Evolutionary conservation across 2,329 filamentous ascomycete genomes (phyloP).

Genomic region (Colletotrichum echinochloae): DNA sequence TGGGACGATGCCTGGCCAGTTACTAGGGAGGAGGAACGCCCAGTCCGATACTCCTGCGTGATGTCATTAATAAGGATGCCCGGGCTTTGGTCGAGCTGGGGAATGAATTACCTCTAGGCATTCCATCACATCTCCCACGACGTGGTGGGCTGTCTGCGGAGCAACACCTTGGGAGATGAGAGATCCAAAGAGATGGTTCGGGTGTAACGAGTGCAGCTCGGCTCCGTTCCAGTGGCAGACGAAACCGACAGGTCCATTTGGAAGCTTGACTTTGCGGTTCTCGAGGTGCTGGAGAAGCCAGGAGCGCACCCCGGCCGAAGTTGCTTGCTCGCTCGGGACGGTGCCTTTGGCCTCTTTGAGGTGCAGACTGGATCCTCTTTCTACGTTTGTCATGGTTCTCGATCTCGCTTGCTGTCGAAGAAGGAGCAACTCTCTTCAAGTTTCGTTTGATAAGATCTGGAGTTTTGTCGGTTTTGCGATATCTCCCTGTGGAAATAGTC

Average conservation of each 20-base stretch:
- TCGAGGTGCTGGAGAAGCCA: slow-evolving; percentile 21
- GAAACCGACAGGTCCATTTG: slow-evolving; percentile 11
- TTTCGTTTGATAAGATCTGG: neutral
- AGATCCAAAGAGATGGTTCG: slow-evolving; percentile 20
- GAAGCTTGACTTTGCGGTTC: slow-evolving; percentile 14
- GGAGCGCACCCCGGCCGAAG: slow-evolving; percentile 5
- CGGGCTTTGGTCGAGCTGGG: too few species aligned
- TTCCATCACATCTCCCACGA: slow-evolving; percentile 26
- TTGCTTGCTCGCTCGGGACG: slow-evolving; percentile 18
- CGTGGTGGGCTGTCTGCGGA: slow-evolving; percentile 10
- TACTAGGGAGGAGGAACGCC: neutral
- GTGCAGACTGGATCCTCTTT: neutral
- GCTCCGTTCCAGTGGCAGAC: slow-evolving; percentile 21
- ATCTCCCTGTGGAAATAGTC: neutral
- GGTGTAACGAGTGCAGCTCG: slow-evolving; percentile 24
- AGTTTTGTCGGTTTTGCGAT: neutral
- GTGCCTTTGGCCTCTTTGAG: neutral
- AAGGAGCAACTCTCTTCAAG: neutral
- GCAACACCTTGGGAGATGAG: slow-evolving; percentile 23
- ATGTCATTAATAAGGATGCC: neutral
- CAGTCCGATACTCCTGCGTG: neutral
- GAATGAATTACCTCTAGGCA: neutral
- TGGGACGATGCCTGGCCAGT: neutral
- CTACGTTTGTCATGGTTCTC: neutral
- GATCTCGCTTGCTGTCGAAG: neutral